phyloP scores from a whole-genome alignment of 2,329 filamentous ascomycete species.

The Colletotrichum scovillei region DNA sequence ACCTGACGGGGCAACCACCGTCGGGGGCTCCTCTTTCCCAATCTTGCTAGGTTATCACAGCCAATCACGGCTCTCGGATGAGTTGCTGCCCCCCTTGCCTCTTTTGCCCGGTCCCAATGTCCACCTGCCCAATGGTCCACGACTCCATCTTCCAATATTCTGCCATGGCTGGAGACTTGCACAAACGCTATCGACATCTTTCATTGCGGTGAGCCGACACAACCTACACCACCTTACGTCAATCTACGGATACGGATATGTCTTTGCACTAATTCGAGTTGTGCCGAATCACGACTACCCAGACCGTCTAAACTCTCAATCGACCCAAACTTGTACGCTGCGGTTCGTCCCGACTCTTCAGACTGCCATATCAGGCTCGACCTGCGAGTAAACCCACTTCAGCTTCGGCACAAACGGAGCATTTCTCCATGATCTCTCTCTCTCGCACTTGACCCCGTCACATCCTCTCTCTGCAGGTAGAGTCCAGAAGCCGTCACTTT shows the following conservation, averaged over 20 bases:
- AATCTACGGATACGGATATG: not conserved
- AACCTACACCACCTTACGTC: not conserved
- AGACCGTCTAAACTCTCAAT: not conserved
- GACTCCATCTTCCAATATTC: not conserved
- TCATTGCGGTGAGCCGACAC: not conserved
- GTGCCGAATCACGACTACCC: not conserved
- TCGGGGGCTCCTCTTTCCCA: not conserved
- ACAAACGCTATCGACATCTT: not conserved
- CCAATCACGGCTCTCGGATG: conserved; percentile 14
- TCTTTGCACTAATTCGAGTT: not conserved
- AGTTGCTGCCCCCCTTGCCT: not conserved
- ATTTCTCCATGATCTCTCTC: not conserved
- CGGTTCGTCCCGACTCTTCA: conserved; percentile 21
- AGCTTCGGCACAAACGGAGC: not conserved
- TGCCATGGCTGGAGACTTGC: conserved; percentile 1
- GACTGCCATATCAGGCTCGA: not conserved
- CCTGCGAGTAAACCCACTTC: conserved; percentile 18
- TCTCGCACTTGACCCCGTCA: no score
- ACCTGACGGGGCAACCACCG: conserved; percentile 48
- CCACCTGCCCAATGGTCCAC: conserved; percentile 1
- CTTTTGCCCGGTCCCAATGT: not conserved
- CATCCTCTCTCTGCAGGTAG: not conserved
- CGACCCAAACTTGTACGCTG: not conserved
- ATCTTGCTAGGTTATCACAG: not conserved
- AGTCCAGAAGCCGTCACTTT: conserved; percentile 37